These are phyloP conservation scores for Coelastrella sp. DNA, from an alignment of 139 green algal genomes.

Conservation along the genomic window DNA sequence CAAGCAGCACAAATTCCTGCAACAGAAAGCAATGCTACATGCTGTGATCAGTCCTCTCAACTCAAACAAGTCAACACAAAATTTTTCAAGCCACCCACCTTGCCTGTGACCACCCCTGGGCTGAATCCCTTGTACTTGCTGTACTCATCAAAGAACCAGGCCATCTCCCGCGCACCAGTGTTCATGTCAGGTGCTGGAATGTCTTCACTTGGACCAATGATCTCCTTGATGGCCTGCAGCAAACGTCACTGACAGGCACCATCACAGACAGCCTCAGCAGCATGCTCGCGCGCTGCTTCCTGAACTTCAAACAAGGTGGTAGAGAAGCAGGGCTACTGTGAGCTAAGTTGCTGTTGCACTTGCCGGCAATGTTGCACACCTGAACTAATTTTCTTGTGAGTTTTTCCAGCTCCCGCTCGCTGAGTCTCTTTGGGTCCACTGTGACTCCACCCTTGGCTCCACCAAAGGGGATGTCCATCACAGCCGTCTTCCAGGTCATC, in stretches of 20 bases:
- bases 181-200: constrained; percentile 92
- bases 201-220: constrained; percentile 83
- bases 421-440: constrained; percentile 74
- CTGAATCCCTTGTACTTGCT: constrained; percentile 82
- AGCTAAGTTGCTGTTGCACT: constrained; percentile 79
- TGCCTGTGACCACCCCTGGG: constrained; percentile 86
- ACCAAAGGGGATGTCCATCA: constrained; percentile 97
- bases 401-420: constrained; percentile 88
- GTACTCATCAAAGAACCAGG: constrained; percentile 81
- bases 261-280: constrained; percentile 62
- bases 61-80: too few species aligned
- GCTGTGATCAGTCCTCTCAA: too few species aligned
- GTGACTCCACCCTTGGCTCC: constrained; percentile 81
- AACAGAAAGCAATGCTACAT: too few species aligned
- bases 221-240: constrained; percentile 73
- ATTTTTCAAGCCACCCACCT: too few species aligned
- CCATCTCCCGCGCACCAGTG: constrained; percentile 77
- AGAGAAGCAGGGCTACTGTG: background rate
- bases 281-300: constrained; percentile 59
- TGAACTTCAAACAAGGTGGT: background rate
- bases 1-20: too few species aligned
- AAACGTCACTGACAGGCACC: background rate
- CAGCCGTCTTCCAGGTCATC: constrained; percentile 98
- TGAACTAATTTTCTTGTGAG: constrained; percentile 93
- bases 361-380: constrained; percentile 56